Evolutionary conservation across 2,329 filamentous ascomycete genomes (phyloP).

Genomic region (Hymenoscyphus salicellus): DNA sequence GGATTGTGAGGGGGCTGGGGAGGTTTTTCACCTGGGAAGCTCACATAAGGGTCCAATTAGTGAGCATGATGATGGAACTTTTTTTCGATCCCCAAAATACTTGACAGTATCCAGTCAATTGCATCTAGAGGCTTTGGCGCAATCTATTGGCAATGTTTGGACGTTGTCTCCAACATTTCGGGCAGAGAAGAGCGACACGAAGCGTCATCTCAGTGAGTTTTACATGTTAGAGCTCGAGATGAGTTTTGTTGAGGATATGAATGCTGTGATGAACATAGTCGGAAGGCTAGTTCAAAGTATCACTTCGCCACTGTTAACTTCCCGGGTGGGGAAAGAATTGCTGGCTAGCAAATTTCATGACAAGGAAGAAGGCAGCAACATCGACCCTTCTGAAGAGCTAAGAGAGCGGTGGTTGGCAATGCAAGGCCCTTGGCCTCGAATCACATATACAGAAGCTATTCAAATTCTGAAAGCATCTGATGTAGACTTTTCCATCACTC

Average conservation of each 20-base stretch:
- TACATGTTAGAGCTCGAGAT: slow-evolving; percentile 97
- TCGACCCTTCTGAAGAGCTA: slow-evolving; percentile 49
- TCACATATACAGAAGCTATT: slow-evolving; percentile 81
- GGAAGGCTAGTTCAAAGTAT: slow-evolving; percentile 71
- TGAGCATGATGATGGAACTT: slow-evolving; percentile 49
- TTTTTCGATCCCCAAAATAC: slow-evolving; percentile 88
- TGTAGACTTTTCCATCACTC: slow-evolving; percentile 62
- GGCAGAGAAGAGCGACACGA: slow-evolving; percentile 89
- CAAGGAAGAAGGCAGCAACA: not conserved
- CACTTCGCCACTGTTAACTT: slow-evolving; percentile 42
- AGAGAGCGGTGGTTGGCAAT: slow-evolving; percentile 67
- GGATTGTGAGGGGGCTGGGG: slow-evolving; percentile 93
- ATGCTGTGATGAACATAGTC: slow-evolving; percentile 72
- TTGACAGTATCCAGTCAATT: slow-evolving; percentile 93
- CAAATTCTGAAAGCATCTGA: slow-evolving; percentile 59
- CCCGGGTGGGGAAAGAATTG: slow-evolving; percentile 54
- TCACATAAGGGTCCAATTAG: slow-evolving; percentile 20
- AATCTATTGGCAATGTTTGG: slow-evolving; percentile 89
- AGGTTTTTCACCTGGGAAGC: slow-evolving; percentile 71
- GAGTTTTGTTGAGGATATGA: slow-evolving; percentile 69
- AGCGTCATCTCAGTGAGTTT: slow-evolving; percentile 92
- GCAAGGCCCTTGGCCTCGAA: slow-evolving; percentile 65
- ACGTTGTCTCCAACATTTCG: slow-evolving; percentile 90
- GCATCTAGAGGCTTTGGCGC: slow-evolving; percentile 87
- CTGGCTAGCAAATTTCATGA: slow-evolving; percentile 6